Base-by-base conservation (phyloP, 495 filamentous ascomycete genomes). In the Aspergillus biplanus region DNA sequence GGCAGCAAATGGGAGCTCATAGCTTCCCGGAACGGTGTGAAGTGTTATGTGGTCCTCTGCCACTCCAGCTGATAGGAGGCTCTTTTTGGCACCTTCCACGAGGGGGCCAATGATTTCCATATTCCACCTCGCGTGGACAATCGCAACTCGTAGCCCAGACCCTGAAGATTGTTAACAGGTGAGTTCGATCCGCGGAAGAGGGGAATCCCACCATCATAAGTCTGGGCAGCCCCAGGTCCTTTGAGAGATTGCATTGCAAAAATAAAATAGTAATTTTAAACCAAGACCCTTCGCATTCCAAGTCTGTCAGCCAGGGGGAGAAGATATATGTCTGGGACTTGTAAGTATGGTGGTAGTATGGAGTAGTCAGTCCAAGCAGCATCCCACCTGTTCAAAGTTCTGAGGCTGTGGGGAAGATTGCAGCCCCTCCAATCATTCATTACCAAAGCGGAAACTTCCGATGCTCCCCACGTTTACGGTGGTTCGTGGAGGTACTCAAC, bases 121-220 rank as follows among this genome's bases (percentile, higher is more conserved):
- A 77, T 98, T 99, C 95, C 95, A 99, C 64, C 95, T 87, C 31
- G 93, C 95, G 77, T 97, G 95, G 34, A 99, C 86, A 69, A 99
- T 97, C 58, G 90, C 93, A 71, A 99, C 89, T 66, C 95, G 91
- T 63, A 99, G 85, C 63, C 81, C 83, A 68, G 90, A 90, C 70
- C 95, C 95, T 90, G 58, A 12, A 55, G 8, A 52, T 37, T 21
- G 56, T 56, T 52, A 65, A 27, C 47, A 16, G 32, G 57, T 15
- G 27, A 54, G 11, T 0, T 56, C 18, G 27, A 27, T 52, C 59
- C 34, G 39, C 32, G 34, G 52, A 9, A 35, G 50, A 57, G 15
- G 50, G n/a, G 13, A 27, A 27, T 54, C 62, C 72, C 69, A 86
- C 85, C 85, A 67, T 86, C 78, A 62, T 76, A 68, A 61, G 64